These are phyloP conservation scores for Meyerozyma sp. DNA, from an alignment of 1,139 yeast genomes.

Conservation along the genomic window DNA sequence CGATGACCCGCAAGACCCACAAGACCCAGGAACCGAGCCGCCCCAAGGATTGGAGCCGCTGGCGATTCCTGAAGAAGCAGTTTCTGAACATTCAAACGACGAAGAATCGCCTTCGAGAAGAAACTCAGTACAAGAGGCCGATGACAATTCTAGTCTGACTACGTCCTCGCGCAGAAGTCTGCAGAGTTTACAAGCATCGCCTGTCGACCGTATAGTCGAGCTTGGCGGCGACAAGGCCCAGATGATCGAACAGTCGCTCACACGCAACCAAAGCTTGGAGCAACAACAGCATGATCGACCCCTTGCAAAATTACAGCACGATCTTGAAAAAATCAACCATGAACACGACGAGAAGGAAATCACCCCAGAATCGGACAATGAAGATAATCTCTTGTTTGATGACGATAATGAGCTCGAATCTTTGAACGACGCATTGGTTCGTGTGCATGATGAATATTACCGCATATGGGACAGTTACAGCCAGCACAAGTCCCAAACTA, in stretches of 20 bases:
- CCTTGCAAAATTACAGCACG: conserved; percentile 74
- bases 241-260: conserved; percentile 47
- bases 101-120: background rate
- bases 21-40: conserved; percentile 3
- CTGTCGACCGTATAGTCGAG: conserved; percentile 46
- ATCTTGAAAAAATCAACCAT: conserved; percentile 54
- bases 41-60: background rate
- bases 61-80: background rate
- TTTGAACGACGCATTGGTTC: conserved; percentile 56
- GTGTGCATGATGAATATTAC: conserved; percentile 67
- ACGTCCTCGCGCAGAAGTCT: conserved; percentile 3
- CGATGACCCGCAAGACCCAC: conserved; percentile 13
- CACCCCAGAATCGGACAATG: conserved; percentile 26
- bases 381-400: conserved; percentile 61
- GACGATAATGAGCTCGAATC: conserved; percentile 73
- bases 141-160: background rate
- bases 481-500: conserved; percentile 6
- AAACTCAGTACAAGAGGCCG: background rate
- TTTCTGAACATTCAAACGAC: background rate
- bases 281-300: conserved; percentile 74
- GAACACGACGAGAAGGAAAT: conserved; percentile 16
- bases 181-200: conserved; percentile 20
- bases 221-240: conserved; percentile 48
- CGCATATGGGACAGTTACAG: conserved; percentile 30
- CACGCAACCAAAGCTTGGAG: conserved; percentile 54